Conservation (phyloP, 2,329 filamentous ascomycete species). For the Geosmithia morbida region DNA sequence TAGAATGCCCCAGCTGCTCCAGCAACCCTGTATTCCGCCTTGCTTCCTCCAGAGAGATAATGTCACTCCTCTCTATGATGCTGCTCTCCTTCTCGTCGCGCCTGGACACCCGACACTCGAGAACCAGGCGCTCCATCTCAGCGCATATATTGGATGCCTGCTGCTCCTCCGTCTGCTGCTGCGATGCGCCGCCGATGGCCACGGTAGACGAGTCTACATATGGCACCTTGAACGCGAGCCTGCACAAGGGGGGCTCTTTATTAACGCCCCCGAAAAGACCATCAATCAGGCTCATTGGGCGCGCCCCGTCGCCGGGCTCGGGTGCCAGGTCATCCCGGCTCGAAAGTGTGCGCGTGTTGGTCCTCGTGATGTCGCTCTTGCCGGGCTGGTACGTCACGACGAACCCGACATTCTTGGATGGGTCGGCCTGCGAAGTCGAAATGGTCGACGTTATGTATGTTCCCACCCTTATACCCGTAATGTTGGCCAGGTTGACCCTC, state of each 20-base stretch:
- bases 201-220: slow-evolving; percentile 38
- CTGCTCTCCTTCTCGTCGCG: slow-evolving; percentile 23
- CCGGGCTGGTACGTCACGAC: slow-evolving; percentile 64
- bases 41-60: slow-evolving; percentile 75
- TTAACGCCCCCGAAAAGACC: slow-evolving; percentile 22
- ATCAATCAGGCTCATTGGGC: slow-evolving; percentile 18
- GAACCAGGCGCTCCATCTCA: slow-evolving; percentile 59
- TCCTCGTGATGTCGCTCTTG: slow-evolving; percentile 55
- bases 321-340: slow-evolving; percentile 23
- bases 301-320: slow-evolving; percentile 8
- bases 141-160: slow-evolving; percentile 51
- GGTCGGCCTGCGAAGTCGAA: slow-evolving; percentile 62
- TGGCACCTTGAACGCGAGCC: slow-evolving; percentile 40
- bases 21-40: slow-evolving; percentile 75
- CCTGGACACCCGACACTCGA: slow-evolving; percentile 18
- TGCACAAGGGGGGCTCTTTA: slow-evolving; percentile 15
- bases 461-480: slow-evolving; percentile 61
- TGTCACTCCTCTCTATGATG: slow-evolving; percentile 46
- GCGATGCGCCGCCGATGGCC: slow-evolving; percentile 29
- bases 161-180: slow-evolving; percentile 36
- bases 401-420: slow-evolving; percentile 69
- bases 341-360: slow-evolving; percentile 74
- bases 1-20: slow-evolving; percentile 74
- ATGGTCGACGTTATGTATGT: slow-evolving; percentile 86
- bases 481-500: slow-evolving; percentile 60